These are phyloP conservation scores for Stephania japonica DNA, from an alignment of 164 flowering plant genomes.

Conservation along the genomic window DNA sequence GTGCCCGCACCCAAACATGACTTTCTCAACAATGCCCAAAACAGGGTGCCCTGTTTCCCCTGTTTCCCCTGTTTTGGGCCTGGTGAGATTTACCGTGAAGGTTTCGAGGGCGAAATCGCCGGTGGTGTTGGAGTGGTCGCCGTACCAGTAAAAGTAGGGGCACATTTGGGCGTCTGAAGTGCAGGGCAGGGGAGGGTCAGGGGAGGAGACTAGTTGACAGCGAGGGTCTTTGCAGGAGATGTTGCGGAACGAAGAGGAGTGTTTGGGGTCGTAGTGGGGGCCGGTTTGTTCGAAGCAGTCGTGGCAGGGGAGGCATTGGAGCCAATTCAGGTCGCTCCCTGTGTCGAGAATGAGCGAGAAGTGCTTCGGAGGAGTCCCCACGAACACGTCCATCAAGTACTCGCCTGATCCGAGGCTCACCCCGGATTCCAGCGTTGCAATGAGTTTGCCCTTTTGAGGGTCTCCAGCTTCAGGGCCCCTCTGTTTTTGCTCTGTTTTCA, in stretches of 20 bases:
- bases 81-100: constrained; percentile 76
- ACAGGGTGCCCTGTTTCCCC: constrained; percentile 30
- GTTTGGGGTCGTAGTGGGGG: constrained; percentile 59
- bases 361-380: constrained; percentile 95
- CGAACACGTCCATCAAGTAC: constrained; percentile 89
- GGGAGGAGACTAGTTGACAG: constrained; percentile 67
- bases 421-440: constrained; percentile 84
- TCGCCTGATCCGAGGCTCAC: constrained; percentile 91
- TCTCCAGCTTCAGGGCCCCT: neutral
- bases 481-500: neutral
- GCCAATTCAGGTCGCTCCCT: constrained; percentile 97
- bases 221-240: constrained; percentile 62
- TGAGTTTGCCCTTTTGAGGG: constrained; percentile 31
- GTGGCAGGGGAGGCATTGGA: constrained; percentile 80
- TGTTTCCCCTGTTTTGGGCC: constrained; percentile 24
- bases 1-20: constrained; percentile 98
- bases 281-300: constrained; percentile 88
- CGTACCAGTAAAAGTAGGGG: constrained; percentile 92
- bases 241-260: constrained; percentile 47
- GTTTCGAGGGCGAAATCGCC: constrained; percentile 88
- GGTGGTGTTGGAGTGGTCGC: constrained; percentile 87
- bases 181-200: constrained; percentile 69
- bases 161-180: constrained; percentile 49
- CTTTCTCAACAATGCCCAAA: constrained; percentile 49
- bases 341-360: constrained; percentile 84